Evolutionary conservation across 2,329 filamentous ascomycete species (phyloP), one percentile per base, ranked within the genome.

Genomic region (Neoarthrinium moseri): DNA sequence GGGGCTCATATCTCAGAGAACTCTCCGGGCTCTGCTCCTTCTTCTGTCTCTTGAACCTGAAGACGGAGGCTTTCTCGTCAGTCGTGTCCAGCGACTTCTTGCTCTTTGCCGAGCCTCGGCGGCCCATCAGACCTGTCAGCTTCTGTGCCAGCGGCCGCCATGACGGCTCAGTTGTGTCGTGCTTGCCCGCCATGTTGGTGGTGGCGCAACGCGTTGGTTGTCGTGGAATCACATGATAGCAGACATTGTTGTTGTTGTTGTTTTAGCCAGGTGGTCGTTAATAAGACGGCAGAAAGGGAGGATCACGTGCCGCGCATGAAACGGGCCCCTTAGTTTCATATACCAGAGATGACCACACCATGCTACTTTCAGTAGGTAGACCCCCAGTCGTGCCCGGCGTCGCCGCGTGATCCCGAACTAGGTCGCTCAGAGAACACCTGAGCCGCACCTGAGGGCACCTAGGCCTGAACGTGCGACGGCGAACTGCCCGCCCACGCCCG

Each of bases 91-190:
- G 29, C 26, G 27, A 18, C 40, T 37, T 45, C 43, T 43, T 43
- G 43, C 18, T 36, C 39, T 44, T 46, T 13, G 42, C 18, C 17
- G 43, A 36, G 32, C 49, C 46, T 17, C 43, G 49, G 32, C 41
- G 42, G 17, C 17, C 17, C 36, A 51, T 47, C 22, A 51, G 35
- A 41, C 49, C 47, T n/a, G 49, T 45, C 44, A 49, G 47, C 38
- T 51, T 51, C 46, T 51, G 49, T 13, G 37, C 45, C 18, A 44
- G 38, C 12, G 40, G 46, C 17, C 46, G 46, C 29, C 38, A 43
- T 23, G 47, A 46, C 15, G 47, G 26, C 34, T 49, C 43, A 22
- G 32, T 32, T 36, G 47, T 35, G 10, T 49, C 47, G 43, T 46
- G 38, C 18, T 49, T 49, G 34, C 43, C 47, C n/a, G 47, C 38